Conservation (phyloP, 495 filamentous ascomycete genomes). For the Penicillium tannophilum region DNA sequence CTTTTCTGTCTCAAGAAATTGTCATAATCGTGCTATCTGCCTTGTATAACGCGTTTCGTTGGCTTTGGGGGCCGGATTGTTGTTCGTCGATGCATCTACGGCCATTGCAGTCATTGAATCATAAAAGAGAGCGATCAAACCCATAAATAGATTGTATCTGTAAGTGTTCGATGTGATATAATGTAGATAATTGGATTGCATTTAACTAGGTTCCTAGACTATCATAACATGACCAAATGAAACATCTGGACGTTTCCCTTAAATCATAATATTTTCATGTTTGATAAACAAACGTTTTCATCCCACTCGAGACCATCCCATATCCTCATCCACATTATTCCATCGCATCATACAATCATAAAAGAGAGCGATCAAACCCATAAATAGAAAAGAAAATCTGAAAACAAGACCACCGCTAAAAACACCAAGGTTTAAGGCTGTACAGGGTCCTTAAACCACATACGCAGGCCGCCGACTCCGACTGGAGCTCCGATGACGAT, state of each 20-base stretch:
- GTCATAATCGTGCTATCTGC: too few relatives aligned
- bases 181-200: too few relatives aligned
- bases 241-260: too few relatives aligned
- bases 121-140: too few relatives aligned
- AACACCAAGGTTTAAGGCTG: background rate
- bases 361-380: background rate
- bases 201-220: background rate
- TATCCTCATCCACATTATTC: background rate
- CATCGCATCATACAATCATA: background rate
- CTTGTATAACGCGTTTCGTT: too few relatives aligned
- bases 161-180: too few relatives aligned
- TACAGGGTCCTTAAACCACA: constrained; percentile 33
- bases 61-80: too few relatives aligned
- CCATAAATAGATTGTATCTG: too few relatives aligned
- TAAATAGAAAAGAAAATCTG: background rate
- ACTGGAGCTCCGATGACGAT: constrained; percentile 39
- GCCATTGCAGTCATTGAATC: too few relatives aligned
- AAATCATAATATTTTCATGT: too few relatives aligned
- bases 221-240: background rate
- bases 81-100: too few relatives aligned
- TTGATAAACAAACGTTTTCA: background rate
- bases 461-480: constrained; percentile 43
- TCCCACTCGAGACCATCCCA: background rate
- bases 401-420: background rate
- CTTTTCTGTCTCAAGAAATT: too few relatives aligned